Base-by-base conservation (phyloP, 345 rosid genomes). In the Linum tenue region DNA sequence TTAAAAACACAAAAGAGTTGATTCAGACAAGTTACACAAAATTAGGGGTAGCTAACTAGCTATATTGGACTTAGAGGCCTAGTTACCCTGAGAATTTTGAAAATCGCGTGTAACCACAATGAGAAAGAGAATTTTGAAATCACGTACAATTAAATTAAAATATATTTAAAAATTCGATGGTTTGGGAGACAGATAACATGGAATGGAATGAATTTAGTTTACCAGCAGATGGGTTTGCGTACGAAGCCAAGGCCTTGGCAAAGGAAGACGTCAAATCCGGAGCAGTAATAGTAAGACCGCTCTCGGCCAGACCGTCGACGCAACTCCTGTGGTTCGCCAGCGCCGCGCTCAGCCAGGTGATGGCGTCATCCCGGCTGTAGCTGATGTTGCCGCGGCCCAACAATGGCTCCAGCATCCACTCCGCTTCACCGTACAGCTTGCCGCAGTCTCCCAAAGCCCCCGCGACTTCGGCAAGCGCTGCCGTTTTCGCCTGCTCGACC, bases 201-300 rank as follows among this genome's bases (percentile, higher is more conserved):
- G n/a, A 9, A 42, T 35, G 4, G 31, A 55, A 48, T 37, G 64
- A 42, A 41, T 37, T 15, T 22, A 37, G 40, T 75, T 73, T 73
- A 75, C 79, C 77, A 51, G 40, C 78, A 31, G 50, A 58, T 11
- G 36, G 0, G 10, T 56, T 72, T n/a, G 55, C 65, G 63, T 66
- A 73, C 62, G 79, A 66, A 61, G 86, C 78, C 64, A 90, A 69
- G 51, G 84, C 85, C 58, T 80, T 67, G 53, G 68, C 11, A 44
- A 85, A 64, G 69, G 71, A 73, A 14, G 48, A 3, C 16, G 87
- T 83, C 57, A 86, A 67, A 58, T 82, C 83, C 5, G 39, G 70
- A 56, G 74, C 63, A 44, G 0, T 44, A 44, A 2, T 8, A 8
- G 9, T 41, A 41, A 4, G 44, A 41, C 44, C 9, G 6, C 6